Conservation (phyloP, 371 early-diverging fungal genomes). For the Lichtheimia corymbifera region DNA sequence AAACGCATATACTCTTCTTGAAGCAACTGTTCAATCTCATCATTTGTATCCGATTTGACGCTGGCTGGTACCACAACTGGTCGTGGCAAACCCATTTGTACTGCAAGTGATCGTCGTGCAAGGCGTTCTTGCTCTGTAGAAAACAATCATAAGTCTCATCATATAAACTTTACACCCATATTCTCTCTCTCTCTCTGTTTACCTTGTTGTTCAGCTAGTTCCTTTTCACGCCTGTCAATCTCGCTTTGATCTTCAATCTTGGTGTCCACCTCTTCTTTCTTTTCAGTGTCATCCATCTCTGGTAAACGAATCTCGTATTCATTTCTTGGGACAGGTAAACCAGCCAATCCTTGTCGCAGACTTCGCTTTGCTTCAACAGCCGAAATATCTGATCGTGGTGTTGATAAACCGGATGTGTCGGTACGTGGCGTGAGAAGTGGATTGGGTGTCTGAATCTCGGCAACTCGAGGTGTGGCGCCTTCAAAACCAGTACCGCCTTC, state of each 20-base stretch:
- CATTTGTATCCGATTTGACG: conserved; percentile 19
- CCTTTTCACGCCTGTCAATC: conserved; percentile 57
- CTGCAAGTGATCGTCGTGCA: conserved; percentile 69
- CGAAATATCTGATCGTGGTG: conserved; percentile 57
- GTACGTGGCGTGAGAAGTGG: conserved; percentile 71
- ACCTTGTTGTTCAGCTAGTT: conserved; percentile 33
- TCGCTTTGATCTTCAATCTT: conserved; percentile 70
- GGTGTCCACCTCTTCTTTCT: conserved; percentile 26
- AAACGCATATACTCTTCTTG: conserved; percentile 64
- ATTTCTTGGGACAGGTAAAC: conserved; percentile 90
- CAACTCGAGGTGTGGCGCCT: conserved; percentile 67
- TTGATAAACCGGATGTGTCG: conserved; percentile 34
- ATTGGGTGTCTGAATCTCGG: conserved; percentile 80
- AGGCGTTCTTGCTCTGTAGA: conserved; percentile 47
- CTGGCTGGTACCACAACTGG: conserved; percentile 52
- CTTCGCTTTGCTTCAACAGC: conserved; percentile 54
- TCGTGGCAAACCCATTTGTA: conserved; percentile 80
- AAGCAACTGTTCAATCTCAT: conserved; percentile 49
- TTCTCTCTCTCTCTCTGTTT: neutral
- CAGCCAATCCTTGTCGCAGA: conserved; percentile 54
- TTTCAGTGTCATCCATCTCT: conserved; percentile 55
- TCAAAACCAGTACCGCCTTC: conserved; percentile 65
- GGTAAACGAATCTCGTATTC: conserved; percentile 93
- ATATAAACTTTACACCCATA: neutral
- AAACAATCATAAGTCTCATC: neutral